phyloP scores from a whole-genome alignment of 345 rosid genomes.

The Cochlearia excelsa region DNA sequence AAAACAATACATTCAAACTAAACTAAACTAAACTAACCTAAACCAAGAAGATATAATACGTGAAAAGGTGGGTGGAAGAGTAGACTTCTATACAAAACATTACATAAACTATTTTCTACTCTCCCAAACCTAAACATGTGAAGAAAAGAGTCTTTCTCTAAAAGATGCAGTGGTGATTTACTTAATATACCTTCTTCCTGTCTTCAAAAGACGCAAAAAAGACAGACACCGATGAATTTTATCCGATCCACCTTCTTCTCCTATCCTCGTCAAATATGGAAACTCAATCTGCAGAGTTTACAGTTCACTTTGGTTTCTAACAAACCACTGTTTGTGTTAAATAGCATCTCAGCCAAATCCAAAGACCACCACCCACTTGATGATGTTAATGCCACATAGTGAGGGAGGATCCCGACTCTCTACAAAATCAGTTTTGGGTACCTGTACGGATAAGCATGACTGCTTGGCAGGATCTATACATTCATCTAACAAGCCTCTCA shows the following conservation, averaged over 20 bases:
- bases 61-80: too few species aligned
- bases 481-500: conserved; percentile 46
- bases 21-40: too few species aligned
- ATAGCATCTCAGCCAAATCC: conserved; percentile 29
- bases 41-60: too few species aligned
- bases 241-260: conserved; percentile 21
- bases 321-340: conserved; percentile 14
- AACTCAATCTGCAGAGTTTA: conserved; percentile 24
- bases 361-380: conserved; percentile 25
- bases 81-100: too few species aligned
- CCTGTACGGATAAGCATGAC: conserved; percentile 55
- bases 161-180: too few species aligned
- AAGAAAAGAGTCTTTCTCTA: too few species aligned
- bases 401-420: conserved; percentile 8
- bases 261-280: conserved; percentile 13
- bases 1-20: too few species aligned
- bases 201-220: too few species aligned
- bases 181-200: too few species aligned
- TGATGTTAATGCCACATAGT: conserved; percentile 10
- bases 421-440: conserved; percentile 29
- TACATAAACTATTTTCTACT: too few species aligned
- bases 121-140: too few species aligned
- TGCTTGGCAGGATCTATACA: conserved; percentile 38
- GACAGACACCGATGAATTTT: not conserved
- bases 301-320: conserved; percentile 11